phyloP scores from a whole-genome alignment of 1,139 yeast genomes.

The Yamadazyma trypodendri region DNA sequence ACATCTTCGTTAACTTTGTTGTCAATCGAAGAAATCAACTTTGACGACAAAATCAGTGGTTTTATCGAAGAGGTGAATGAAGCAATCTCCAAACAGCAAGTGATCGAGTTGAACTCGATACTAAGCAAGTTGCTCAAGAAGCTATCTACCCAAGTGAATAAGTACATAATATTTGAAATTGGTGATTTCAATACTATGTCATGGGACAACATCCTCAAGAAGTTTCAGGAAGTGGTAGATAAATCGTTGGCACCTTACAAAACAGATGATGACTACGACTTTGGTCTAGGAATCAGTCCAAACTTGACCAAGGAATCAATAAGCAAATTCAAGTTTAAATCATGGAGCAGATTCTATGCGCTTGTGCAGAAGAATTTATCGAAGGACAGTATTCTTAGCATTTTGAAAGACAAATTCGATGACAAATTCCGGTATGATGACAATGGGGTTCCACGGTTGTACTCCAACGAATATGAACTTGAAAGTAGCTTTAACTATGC shows the following conservation, averaged over 20 bases:
- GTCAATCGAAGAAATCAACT: slow-evolving; percentile 14
- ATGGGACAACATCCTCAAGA: slow-evolving; percentile 61
- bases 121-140: slow-evolving; percentile 39
- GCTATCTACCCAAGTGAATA: slow-evolving; percentile 38
- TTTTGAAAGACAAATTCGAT: slow-evolving; percentile 73
- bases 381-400: slow-evolving; percentile 55
- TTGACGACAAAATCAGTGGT: slow-evolving; percentile 15
- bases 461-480: slow-evolving; percentile 73
- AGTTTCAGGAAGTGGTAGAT: slow-evolving; percentile 44
- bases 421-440: slow-evolving; percentile 80
- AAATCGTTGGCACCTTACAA: slow-evolving; percentile 21
- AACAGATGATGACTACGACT: slow-evolving; percentile 43
- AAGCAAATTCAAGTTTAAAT: slow-evolving; percentile 45
- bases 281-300: slow-evolving; percentile 57
- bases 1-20: slow-evolving; percentile 9
- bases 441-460: slow-evolving; percentile 77
- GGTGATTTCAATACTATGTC: slow-evolving; percentile 45
- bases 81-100: slow-evolving; percentile 38
- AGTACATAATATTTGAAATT: slow-evolving; percentile 37
- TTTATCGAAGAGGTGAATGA: slow-evolving; percentile 24
- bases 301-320: slow-evolving; percentile 42
- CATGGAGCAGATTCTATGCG: slow-evolving; percentile 67
- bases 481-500: slow-evolving; percentile 64
- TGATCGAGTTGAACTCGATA: slow-evolving; percentile 43
- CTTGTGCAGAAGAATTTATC: slow-evolving; percentile 58